These are phyloP conservation scores for Mortierella polycephala DNA, from an alignment of 371 early-diverging fungal species.

Conservation along the genomic window DNA sequence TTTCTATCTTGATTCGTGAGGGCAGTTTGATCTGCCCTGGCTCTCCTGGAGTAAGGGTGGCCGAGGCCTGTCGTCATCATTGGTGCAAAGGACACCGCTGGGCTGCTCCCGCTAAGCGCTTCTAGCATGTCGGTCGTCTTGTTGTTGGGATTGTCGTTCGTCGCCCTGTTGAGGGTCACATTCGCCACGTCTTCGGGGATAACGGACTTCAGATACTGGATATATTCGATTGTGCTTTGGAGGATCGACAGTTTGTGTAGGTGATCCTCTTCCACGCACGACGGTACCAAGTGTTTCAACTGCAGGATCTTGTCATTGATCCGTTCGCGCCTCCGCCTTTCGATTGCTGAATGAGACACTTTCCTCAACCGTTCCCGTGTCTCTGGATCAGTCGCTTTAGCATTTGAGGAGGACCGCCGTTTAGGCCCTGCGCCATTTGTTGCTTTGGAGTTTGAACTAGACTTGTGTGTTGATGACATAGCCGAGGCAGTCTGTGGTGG, in stretches of 20 bases:
- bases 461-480: constrained; percentile 14
- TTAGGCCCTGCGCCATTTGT: constrained; percentile 6
- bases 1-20: neutral
- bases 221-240: constrained; percentile 79
- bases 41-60: constrained; percentile 20
- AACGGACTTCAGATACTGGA: constrained; percentile 63
- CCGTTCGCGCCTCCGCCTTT: constrained; percentile 77
- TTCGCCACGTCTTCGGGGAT: constrained; percentile 58
- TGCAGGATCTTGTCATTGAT: constrained; percentile 74
- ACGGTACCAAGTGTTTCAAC: constrained; percentile 58
- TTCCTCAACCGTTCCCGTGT: constrained; percentile 65
- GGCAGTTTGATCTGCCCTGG: neutral
- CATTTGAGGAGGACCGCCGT: constrained; percentile 24
- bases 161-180: constrained; percentile 34
- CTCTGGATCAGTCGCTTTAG: constrained; percentile 25
- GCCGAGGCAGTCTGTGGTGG: constrained; percentile 35
- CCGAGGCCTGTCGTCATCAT: constrained; percentile 45
- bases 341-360: constrained; percentile 80
- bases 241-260: constrained; percentile 79
- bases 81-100: constrained; percentile 17
- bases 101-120: constrained; percentile 8
- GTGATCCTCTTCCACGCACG: constrained; percentile 71
- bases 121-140: constrained; percentile 48
- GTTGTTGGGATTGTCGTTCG: constrained; percentile 41
- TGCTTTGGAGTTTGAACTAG: constrained; percentile 5